These are phyloP conservation scores for Leishmania lainsoni DNA, from an alignment of 208 protist genomes.

Conservation along the genomic window DNA sequence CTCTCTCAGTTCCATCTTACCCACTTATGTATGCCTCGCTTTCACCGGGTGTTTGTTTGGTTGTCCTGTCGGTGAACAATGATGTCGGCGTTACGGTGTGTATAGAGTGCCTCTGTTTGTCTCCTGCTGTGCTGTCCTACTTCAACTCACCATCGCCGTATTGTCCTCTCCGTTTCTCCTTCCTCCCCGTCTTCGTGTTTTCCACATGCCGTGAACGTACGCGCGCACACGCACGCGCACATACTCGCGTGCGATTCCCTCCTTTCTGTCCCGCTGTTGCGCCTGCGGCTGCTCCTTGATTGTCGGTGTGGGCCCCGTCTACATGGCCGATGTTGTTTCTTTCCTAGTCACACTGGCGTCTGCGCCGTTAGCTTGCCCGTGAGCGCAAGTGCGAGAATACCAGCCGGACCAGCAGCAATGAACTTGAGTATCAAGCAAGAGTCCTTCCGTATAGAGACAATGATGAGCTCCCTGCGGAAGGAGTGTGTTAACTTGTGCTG, in stretches of 20 bases:
- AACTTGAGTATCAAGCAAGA: constrained; percentile 84
- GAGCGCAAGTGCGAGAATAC: neutral
- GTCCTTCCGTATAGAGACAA: constrained; percentile 84
- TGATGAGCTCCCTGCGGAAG: constrained; percentile 76
- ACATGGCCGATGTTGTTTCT: neutral
- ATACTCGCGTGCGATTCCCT: neutral
- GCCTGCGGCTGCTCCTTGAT: neutral
- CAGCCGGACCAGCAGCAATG: constrained; percentile 36
- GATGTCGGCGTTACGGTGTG: neutral
- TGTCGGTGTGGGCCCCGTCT: constrained; percentile 4
- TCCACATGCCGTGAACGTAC: neutral
- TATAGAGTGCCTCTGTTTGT: neutral
- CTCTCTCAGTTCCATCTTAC: neutral
- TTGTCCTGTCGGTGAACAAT: neutral
- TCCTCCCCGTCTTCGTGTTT: neutral
- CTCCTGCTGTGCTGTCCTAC: neutral
- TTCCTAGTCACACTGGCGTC: neutral
- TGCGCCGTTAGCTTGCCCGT: neutral
- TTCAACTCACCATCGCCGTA: neutral
- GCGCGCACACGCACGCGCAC: neutral
- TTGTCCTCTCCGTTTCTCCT: neutral
- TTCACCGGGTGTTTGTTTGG: no score
- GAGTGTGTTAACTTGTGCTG: constrained; percentile 89
- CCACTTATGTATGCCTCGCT: neutral
- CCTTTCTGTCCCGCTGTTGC: neutral